Conservation (phyloP, 208 protist genomes). For the Naegleria lovaniensis region DNA sequence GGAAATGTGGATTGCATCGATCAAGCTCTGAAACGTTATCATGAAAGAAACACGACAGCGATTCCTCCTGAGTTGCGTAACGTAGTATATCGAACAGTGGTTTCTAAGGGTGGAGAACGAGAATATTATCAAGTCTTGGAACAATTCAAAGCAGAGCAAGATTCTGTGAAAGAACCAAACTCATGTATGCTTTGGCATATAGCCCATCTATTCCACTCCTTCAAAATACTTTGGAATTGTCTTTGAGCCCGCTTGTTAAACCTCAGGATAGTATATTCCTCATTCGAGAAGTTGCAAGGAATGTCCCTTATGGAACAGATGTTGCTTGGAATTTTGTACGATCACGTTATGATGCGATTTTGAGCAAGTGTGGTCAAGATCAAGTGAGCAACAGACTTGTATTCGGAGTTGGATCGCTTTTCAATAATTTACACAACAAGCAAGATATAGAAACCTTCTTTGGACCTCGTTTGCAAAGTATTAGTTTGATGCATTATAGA, state of each 20-base stretch:
- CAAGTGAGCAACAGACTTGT: background rate
- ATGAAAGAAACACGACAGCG: background rate
- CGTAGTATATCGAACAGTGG: background rate
- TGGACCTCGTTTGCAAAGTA: background rate
- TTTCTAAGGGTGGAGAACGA: background rate
- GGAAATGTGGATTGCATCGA: background rate
- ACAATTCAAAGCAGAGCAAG: background rate
- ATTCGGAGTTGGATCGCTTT: background rate
- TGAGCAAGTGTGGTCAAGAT: background rate
- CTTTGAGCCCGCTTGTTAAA: background rate
- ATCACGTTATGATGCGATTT: background rate
- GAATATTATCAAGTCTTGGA: conserved; percentile 1
- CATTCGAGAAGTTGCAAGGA: conserved; percentile 2
- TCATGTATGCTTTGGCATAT: background rate
- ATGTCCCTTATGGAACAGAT: background rate
- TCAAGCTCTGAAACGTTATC: background rate
- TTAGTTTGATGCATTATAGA: background rate
- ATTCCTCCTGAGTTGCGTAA: background rate
- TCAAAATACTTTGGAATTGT: background rate
- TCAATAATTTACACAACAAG: background rate
- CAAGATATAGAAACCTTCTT: background rate
- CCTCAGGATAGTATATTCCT: background rate
- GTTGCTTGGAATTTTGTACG: conserved; percentile 17
- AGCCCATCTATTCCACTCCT: background rate
- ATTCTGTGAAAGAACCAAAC: background rate